Percentiles rank a stretch among this genome's conserved stretches.
These are phyloP conservation scores for Hemisphaericaspora lyxosophila DNA, from an alignment of 1,139 yeast genomes.

Conservation along the genomic window DNA sequence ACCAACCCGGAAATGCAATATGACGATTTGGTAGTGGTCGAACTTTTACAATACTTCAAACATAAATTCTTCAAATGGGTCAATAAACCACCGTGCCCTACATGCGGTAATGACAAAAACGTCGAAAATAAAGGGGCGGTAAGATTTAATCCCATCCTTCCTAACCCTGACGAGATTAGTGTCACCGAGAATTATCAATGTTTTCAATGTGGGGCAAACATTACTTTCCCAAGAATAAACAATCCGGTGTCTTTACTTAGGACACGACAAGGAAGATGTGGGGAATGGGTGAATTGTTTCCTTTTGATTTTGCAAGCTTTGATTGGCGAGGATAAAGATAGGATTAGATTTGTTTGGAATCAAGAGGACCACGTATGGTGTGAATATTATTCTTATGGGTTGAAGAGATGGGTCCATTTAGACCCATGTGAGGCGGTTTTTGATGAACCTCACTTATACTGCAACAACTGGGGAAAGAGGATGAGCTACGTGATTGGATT, in stretches of 20 bases:
- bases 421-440: slow-evolving; percentile 87
- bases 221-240: slow-evolving; percentile 76
- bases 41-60: slow-evolving; percentile 73
- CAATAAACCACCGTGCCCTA: slow-evolving; percentile 61
- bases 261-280: slow-evolving; percentile 79
- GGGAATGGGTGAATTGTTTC: slow-evolving; percentile 93
- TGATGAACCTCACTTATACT: slow-evolving; percentile 77
- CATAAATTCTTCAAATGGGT: slow-evolving; percentile 83
- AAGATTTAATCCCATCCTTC: slow-evolving; percentile 9
- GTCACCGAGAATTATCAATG: slow-evolving; percentile 65
- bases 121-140: slow-evolving; percentile 19
- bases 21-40: slow-evolving; percentile 70
- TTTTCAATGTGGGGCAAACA: slow-evolving; percentile 39
- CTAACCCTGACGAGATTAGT: slow-evolving; percentile 33
- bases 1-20: slow-evolving; percentile 33
- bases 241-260: slow-evolving; percentile 61
- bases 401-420: slow-evolving; percentile 78
- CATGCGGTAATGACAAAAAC: slow-evolving; percentile 33
- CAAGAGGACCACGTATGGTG: slow-evolving; percentile 97
- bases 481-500: slow-evolving; percentile 87
- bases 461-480: slow-evolving; percentile 86
- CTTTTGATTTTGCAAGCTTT: slow-evolving; percentile 67
- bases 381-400: slow-evolving; percentile 67
- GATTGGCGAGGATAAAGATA: slow-evolving; percentile 41
- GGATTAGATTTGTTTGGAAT: slow-evolving; percentile 78